phyloP scores from a whole-genome alignment of 2,329 filamentous ascomycete genomes.

The Sporothrix brunneoviolacea region DNA sequence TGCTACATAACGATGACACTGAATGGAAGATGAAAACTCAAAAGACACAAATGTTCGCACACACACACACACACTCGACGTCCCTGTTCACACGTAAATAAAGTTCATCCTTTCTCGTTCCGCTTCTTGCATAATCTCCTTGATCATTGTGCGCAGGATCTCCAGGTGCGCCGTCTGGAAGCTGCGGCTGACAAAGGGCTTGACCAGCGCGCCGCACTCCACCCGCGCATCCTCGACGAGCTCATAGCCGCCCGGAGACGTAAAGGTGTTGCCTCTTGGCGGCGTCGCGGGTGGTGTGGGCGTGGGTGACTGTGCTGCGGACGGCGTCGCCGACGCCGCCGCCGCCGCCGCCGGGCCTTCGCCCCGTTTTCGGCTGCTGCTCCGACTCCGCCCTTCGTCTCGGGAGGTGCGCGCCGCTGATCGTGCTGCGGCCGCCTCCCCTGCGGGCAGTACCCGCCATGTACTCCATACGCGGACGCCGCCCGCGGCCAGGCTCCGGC shows the following conservation, averaged over 20 bases:
- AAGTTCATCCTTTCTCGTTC: neutral
- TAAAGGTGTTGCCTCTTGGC: no score
- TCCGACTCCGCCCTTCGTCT: neutral
- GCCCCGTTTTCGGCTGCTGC: neutral
- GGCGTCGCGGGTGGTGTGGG: neutral
- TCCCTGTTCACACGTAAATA: neutral
- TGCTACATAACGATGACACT: no score
- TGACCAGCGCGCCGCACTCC: constrained; percentile 28
- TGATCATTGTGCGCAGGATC: constrained; percentile 26
- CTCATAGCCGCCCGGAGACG: constrained; percentile 23
- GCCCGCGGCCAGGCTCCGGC: constrained; percentile 35
- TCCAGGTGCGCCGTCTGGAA: constrained; percentile 27
- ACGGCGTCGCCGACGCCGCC: neutral
- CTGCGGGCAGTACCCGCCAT: constrained; percentile 26
- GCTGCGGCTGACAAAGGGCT: constrained; percentile 28
- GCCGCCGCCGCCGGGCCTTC: neutral
- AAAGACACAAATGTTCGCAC: no score
- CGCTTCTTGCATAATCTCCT: constrained; percentile 19
- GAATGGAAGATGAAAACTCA: no score
- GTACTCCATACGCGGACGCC: constrained; percentile 38
- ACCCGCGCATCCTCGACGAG: constrained; percentile 29
- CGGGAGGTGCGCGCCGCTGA: constrained; percentile 1
- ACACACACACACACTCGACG: no score
- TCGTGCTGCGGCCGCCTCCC: constrained; percentile 9
- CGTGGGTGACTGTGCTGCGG: neutral